Evolutionary conservation across 1,139 yeast species (phyloP), one percentile per base, ranked within the genome.

Genomic region (Ogataea hybrid): DNA sequence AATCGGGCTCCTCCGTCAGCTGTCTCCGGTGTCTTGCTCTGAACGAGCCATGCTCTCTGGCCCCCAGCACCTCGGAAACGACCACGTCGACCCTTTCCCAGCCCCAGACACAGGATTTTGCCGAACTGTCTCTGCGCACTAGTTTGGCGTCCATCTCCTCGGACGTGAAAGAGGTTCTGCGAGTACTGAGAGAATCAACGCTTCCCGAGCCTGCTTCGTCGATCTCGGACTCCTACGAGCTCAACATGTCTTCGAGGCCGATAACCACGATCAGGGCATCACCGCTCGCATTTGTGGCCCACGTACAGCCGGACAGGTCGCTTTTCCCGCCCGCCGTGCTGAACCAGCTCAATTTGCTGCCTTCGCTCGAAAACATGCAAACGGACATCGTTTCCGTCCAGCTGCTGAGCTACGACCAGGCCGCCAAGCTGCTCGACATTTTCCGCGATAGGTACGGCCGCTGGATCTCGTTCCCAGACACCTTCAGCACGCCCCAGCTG

Each of bases 381-480:
- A 39, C 67, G 34, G 82, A 79, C 51, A 59, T 79, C 2, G 68
- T 81, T 2, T 53, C 70, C 1, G 52, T 71, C 28, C 77, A 78
- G 2, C 65, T 84, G 6, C 53, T 85, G n/a, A 59, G 78, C 0
- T 60, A 70, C 36, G 61, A 62, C 3, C 81, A 81, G 51, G 77
- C 77, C 0, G 54, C 71, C 7, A 70, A 69, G 25, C 61, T 84
- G 30, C 62, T 85, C 51, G 70, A 71, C 40, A 76, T 75, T 42
- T 85, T 85, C 57, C 66, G 85, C 37, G 74, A 79, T 43, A 73
- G 84, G 54, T 84, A 81, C 55, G 88, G 89, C 8, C 68, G 86
- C 30, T 85, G 95, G 95, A 81, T 84, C 3, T 80, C 86, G 45
- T 79, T 85, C 42, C 89, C 92, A 0, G 72, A 75, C 33, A 67